A percentile compares a stretch with the other conserved stretches of the same genome.
Conservation (phyloP, 2,329 filamentous ascomycete species). For the Aspergillus oerlinghausenensis region DNA sequence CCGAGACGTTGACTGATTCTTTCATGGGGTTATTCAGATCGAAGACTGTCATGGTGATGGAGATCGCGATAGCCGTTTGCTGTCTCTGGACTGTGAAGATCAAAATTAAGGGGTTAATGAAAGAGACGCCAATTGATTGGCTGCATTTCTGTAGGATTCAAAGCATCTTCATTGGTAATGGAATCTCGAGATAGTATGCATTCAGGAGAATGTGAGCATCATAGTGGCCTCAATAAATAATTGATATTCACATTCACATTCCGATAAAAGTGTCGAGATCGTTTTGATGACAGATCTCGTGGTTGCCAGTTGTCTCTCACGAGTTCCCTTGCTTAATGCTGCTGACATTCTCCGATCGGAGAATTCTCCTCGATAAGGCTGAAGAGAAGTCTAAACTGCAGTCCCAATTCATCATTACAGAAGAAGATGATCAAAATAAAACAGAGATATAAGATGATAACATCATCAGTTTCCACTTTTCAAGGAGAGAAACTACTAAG, state of each 20-base stretch:
- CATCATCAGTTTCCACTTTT: no score
- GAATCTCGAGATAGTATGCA: not conserved
- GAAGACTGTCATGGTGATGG: not conserved
- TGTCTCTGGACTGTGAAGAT: not conserved
- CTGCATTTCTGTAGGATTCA: not conserved
- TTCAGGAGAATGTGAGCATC: not conserved
- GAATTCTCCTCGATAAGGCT: no score
- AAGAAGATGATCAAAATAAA: no score
- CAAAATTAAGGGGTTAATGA: not conserved
- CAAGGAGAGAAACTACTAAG: not conserved
- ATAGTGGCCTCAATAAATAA: not conserved
- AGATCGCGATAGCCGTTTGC: not conserved
- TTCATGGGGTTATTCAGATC: not conserved
- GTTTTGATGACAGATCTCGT: not conserved
- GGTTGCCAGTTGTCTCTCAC: not conserved
- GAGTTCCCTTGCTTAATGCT: not conserved
- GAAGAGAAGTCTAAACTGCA: no score
- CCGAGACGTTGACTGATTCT: not conserved
- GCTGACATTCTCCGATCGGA: not conserved
- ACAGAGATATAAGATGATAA: no score
- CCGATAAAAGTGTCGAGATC: not conserved
- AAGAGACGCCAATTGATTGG: not conserved
- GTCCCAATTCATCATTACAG: no score
- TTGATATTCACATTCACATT: not conserved
- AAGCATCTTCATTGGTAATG: not conserved